Conservation (phyloP, 257 asterid genomes). For the Nicotiana knightiana region DNA sequence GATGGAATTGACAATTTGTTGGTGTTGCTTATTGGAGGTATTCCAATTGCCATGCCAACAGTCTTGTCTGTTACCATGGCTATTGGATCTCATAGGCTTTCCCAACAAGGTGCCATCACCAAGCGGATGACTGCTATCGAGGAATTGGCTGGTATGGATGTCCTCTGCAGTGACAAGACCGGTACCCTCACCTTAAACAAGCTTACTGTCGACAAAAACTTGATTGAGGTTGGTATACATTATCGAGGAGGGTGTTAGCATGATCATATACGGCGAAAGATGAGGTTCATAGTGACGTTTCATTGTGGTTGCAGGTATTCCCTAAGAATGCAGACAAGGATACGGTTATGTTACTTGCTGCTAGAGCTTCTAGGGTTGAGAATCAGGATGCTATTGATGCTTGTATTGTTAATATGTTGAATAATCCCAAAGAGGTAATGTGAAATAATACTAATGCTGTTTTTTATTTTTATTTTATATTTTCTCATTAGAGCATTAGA, state of each 20-base stretch:
- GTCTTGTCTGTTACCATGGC: conserved; percentile 90
- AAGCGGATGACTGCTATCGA: conserved; percentile 93
- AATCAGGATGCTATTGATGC: conserved; percentile 80
- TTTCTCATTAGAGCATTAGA: not conserved
- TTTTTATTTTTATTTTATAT: not conserved
- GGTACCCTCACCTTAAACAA: conserved; percentile 81
- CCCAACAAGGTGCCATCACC: conserved; percentile 85
- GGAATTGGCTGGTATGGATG: conserved; percentile 96
- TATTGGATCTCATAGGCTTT: conserved; percentile 75
- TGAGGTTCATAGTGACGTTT: not conserved
- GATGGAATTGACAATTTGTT: conserved; percentile 66
- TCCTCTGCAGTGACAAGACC: conserved; percentile 83
- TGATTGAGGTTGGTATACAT: conserved; percentile 42
- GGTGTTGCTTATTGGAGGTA: conserved; percentile 81
- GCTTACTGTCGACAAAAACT: conserved; percentile 60
- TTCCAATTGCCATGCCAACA: conserved; percentile 92
- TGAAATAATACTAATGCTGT: not conserved
- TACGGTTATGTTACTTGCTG: conserved; percentile 37
- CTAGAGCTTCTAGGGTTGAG: conserved; percentile 70
- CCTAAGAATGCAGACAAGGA: conserved; percentile 40
- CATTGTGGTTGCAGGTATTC: conserved; percentile 25
- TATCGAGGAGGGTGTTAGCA: too few relatives aligned
- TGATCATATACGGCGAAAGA: too few relatives aligned
- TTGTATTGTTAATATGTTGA: conserved; percentile 54
- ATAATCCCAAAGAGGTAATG: conserved; percentile 49